These are phyloP conservation scores for Sphagnum fallax DNA, from an alignment of 228 moss, liverwort and hornwort genomes.

Conservation along the genomic window DNA sequence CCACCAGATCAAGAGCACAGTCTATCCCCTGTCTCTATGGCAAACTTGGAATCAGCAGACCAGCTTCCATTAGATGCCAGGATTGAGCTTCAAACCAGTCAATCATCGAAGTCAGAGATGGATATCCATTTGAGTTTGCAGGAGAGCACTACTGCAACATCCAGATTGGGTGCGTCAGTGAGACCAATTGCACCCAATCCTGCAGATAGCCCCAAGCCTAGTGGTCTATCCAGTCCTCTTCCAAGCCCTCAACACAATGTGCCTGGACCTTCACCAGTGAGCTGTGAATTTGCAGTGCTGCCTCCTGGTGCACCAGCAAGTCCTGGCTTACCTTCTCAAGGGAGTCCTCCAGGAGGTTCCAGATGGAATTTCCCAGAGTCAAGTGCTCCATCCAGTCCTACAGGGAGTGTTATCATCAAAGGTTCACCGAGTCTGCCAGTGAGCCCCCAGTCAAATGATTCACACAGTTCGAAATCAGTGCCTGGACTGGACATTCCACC, in stretches of 20 bases:
- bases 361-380: conserved; percentile 14
- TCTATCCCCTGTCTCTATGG: too few species aligned
- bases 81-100: neutral
- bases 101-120: neutral
- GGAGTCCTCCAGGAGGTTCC: conserved; percentile 10
- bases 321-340: conserved; percentile 8
- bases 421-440: neutral
- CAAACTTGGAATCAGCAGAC: neutral
- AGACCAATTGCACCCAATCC: neutral
- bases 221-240: conserved; percentile 22
- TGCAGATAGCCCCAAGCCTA: conserved; percentile 6
- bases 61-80: neutral
- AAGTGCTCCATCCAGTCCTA: conserved; percentile 10
- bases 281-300: neutral
- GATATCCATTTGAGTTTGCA: neutral
- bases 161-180: neutral
- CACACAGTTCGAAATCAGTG: neutral
- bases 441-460: conserved; percentile 16
- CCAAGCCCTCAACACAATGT: conserved; percentile 22
- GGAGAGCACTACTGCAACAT: neutral
- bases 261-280: conserved; percentile 6
- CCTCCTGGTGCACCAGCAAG: conserved; percentile 5
- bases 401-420: conserved; percentile 17
- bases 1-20: too few species aligned
- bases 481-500: too few species aligned